Evolutionary conservation across 2,329 filamentous ascomycete species (phyloP), one percentile per base, ranked within the genome.

Genomic region (Aspergillus unguis): DNA sequence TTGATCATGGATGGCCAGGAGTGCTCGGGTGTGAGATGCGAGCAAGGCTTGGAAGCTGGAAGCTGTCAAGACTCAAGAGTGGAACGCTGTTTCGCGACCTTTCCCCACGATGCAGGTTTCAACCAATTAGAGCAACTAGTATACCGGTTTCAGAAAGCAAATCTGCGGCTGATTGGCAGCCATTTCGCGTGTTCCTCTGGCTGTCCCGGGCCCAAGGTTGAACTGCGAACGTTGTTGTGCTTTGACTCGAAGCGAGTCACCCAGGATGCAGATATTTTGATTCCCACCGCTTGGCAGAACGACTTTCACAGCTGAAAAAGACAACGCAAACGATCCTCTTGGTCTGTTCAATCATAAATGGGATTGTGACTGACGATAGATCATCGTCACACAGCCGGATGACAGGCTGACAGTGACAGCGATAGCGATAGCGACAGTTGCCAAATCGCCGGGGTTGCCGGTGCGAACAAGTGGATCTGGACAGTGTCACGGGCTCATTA

Each of bases 11-110:
- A 17, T 17, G 59, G 60, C 54, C 58, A 58, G 58, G 58, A 58
- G 55, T 57, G 33, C 53, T 55, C 59, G 60, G 60, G 58, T 62
- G 58, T 52, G 48, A 62, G 59, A 62, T 62, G 49, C 58, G 36
- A 25, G n/a, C 4, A 58, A 59, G 52, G 55, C 53, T 59, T 62
- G 53, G 58, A 58, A 59, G 58, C 58, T 61, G 57, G 59, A 59
- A 58, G 58, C 60, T 62, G 58, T 62, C 60, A 62, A 59, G 53
- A 56, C 57, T 62, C 60, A 62, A 59, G 53, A 56, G 58, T 60
- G 60, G 60, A 57, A 37, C 60, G 52, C 53, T 53, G 58, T 58
- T 61, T 57, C 17, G 48, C 42, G 31, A 40, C 25, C 37, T 41
- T 23, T 32, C 51, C 51, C 59, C 58, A 61, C 52, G 56, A 60